Conservation (phyloP, 2,329 filamentous ascomycete species). For the Chrysosporium keratinophilum region DNA sequence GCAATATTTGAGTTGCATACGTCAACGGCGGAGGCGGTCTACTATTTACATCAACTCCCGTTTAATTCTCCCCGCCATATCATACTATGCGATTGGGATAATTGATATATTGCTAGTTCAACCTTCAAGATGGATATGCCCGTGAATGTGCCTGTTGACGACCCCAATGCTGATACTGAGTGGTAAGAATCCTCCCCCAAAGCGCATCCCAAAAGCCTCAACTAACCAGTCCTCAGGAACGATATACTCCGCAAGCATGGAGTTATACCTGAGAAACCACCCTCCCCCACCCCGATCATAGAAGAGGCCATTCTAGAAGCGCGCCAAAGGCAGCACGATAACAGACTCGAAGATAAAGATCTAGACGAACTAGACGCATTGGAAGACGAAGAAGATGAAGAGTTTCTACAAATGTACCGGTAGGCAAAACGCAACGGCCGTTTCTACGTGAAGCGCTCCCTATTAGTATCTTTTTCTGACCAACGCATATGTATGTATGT, state of each 20-base stretch:
- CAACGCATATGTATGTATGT: too few relatives aligned
- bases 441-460: neutral
- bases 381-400: constrained; percentile 91
- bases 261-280: constrained; percentile 93
- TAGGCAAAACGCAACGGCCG: constrained; percentile 21
- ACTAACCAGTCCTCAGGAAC: constrained; percentile 55
- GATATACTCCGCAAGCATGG: constrained; percentile 96
- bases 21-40: too few relatives aligned
- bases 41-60: too few relatives aligned
- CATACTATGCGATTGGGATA: too few relatives aligned
- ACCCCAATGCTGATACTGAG: constrained; percentile 96
- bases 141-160: constrained; percentile 74
- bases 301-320: constrained; percentile 87
- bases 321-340: constrained; percentile 74
- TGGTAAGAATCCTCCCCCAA: constrained; percentile 48
- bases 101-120: too few relatives aligned
- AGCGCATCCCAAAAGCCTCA: neutral
- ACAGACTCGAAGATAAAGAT: constrained; percentile 85
- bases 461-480: too few relatives aligned
- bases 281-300: constrained; percentile 89
- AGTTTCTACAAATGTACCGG: constrained; percentile 78
- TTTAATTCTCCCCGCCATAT: too few relatives aligned
- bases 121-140: constrained; percentile 42
- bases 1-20: too few relatives aligned
- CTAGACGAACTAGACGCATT: constrained; percentile 86